These are phyloP conservation scores for Thymus quinquecostatus DNA, from an alignment of 257 asterid species.

Conservation along the genomic window DNA sequence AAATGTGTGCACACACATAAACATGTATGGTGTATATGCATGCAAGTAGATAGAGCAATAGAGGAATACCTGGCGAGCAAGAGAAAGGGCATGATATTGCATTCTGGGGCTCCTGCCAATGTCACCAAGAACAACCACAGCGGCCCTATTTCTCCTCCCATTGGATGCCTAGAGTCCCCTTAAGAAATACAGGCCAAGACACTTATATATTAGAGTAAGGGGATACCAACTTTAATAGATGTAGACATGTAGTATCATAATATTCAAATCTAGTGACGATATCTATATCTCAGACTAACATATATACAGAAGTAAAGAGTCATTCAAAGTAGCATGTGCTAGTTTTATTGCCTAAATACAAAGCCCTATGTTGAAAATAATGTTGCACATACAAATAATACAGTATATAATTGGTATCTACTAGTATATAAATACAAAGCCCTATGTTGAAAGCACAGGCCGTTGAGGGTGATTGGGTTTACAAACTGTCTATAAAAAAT, in stretches of 20 bases:
- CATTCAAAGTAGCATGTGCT: no score
- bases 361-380: no score
- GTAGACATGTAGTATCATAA: not conserved
- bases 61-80: conserved; percentile 74
- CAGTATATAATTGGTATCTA: no score
- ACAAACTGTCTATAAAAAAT: no score
- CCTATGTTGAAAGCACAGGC: no score
- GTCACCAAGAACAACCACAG: conserved; percentile 95
- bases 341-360: no score
- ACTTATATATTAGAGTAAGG: not conserved
- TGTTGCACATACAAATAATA: no score
- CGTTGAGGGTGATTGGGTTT: no score
- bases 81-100: conserved; percentile 98
- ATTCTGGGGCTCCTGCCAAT: conserved; percentile 96
- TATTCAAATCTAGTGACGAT: no score
- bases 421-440: no score
- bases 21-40: not conserved
- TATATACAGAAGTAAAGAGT: no score
- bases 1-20: not conserved
- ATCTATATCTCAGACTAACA: no score
- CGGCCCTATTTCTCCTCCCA: conserved; percentile 76
- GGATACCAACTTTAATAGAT: not conserved
- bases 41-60: not conserved
- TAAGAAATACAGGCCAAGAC: not conserved
- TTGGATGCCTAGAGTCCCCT: conserved; percentile 33